Evolutionary conservation across 2,329 filamentous ascomycete species (phyloP).

Genomic region (Microdochium bolleyi): DNA sequence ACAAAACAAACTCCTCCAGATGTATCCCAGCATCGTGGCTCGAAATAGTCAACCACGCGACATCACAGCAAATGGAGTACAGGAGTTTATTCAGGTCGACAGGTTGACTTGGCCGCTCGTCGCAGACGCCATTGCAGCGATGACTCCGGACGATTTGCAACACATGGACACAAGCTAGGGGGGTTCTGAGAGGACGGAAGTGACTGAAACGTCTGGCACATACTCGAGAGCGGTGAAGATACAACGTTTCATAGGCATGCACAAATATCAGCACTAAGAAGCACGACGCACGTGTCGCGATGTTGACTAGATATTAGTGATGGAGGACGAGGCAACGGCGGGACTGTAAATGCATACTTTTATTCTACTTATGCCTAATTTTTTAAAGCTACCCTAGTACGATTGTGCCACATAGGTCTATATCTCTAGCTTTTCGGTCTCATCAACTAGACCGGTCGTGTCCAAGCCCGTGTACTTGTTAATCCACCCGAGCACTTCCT

Average conservation of each 20-base stretch:
- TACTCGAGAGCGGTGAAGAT: too few species aligned
- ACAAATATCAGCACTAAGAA: too few species aligned
- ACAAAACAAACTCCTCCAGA: not conserved
- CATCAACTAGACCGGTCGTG: constrained; percentile 12
- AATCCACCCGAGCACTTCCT: constrained; percentile 73
- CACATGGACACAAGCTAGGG: not conserved
- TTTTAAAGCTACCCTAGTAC: not conserved
- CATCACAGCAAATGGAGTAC: not conserved
- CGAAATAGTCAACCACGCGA: not conserved
- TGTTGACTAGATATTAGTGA: too few species aligned
- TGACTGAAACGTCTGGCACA: too few species aligned
- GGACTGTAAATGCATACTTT: not conserved
- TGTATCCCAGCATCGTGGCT: not conserved
- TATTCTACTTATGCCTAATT: not conserved
- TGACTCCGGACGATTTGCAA: not conserved
- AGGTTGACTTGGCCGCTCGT: not conserved
- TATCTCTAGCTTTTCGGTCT: constrained; percentile 10
- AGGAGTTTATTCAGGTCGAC: not conserved
- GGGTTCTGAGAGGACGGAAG: too few species aligned
- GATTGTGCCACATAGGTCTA: not conserved
- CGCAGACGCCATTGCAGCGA: not conserved
- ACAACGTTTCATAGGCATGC: too few species aligned
- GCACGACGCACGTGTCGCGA: too few species aligned
- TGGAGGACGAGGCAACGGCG: too few species aligned
- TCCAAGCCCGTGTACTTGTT: constrained; percentile 50